phyloP scores from a whole-genome alignment of 495 filamentous ascomycete genomes.

The Letharia lupina region DNA sequence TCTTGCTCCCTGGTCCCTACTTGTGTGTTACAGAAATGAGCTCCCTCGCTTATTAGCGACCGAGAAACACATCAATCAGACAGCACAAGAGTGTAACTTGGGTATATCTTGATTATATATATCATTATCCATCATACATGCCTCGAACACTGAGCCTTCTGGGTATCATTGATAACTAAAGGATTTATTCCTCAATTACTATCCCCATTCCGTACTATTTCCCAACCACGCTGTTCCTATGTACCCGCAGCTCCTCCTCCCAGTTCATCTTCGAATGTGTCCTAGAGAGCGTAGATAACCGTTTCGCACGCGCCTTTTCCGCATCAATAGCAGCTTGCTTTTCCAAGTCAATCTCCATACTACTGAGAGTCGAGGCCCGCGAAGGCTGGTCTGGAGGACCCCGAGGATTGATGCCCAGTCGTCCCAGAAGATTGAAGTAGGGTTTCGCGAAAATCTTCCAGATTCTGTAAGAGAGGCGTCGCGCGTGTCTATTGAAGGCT shows the following conservation, averaged over 20 bases:
- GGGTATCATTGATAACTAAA: not conserved
- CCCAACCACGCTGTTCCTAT: conserved; percentile 2
- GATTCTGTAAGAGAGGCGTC: conserved; percentile 27
- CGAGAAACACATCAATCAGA: too few species aligned
- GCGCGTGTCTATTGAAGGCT: conserved; percentile 37
- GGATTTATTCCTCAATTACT: too few species aligned
- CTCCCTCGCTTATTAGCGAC: too few species aligned
- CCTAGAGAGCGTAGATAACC: conserved; percentile 13
- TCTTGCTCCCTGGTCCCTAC: too few species aligned
- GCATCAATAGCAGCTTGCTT: conserved; percentile 4
- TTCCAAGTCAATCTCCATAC: conserved; percentile 10
- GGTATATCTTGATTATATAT: not conserved
- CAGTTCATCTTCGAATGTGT: conserved; percentile 16
- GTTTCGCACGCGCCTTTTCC: conserved; percentile 3
- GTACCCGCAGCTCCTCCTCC: conserved; percentile 7
- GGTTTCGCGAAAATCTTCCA: conserved; percentile 25
- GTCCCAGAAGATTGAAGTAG: not conserved
- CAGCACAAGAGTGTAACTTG: too few species aligned
- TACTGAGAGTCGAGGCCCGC: not conserved
- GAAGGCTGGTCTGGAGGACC: not conserved
- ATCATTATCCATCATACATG: not conserved
- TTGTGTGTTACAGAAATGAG: too few species aligned
- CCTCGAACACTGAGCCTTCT: not conserved
- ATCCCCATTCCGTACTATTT: not conserved
- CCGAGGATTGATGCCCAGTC: not conserved